phyloP scores from a whole-genome alignment of 805 yeast species.

The Metschnikowia borealis region DNA sequence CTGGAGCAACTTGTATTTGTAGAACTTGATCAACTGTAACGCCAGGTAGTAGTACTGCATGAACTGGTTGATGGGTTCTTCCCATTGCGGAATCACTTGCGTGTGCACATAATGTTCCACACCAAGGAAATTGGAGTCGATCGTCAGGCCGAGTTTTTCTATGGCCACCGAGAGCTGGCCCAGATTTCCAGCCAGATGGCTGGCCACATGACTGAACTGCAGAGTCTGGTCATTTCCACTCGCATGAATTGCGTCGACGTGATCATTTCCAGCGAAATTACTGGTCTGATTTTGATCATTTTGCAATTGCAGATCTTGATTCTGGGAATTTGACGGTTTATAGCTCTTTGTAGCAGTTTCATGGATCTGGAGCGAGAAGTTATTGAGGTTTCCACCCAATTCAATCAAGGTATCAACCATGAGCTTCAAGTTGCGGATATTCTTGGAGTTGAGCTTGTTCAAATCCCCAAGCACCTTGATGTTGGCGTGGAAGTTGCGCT shows the following conservation, averaged over 20 bases:
- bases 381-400: slow-evolving; percentile 54
- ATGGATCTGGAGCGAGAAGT: slow-evolving; percentile 46
- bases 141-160: slow-evolving; percentile 51
- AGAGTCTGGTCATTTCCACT: too few relatives aligned
- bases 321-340: too few relatives aligned
- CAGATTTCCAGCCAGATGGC: too few relatives aligned
- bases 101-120: slow-evolving; percentile 42
- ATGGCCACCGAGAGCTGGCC: slow-evolving; percentile 28
- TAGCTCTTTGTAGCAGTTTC: slow-evolving; percentile 10
- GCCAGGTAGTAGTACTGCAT: slow-evolving; percentile 42
- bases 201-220: too few relatives aligned
- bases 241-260: too few relatives aligned
- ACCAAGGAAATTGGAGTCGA: slow-evolving; percentile 48
- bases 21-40: slow-evolving; percentile 43
- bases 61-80: slow-evolving; percentile 49
- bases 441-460: slow-evolving; percentile 34
- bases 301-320: too few relatives aligned
- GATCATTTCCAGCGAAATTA: too few relatives aligned
- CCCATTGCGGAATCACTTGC: slow-evolving; percentile 39
- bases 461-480: slow-evolving; percentile 32
- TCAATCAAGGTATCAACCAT: slow-evolving; percentile 42
- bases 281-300: too few relatives aligned
- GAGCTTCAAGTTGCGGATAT: slow-evolving; percentile 37
- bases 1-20: slow-evolving; percentile 51
- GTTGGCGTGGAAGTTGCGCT: slow-evolving; percentile 30